Conservation (phyloP, 2,329 filamentous ascomycete species). For the Metarhizium album region DNA sequence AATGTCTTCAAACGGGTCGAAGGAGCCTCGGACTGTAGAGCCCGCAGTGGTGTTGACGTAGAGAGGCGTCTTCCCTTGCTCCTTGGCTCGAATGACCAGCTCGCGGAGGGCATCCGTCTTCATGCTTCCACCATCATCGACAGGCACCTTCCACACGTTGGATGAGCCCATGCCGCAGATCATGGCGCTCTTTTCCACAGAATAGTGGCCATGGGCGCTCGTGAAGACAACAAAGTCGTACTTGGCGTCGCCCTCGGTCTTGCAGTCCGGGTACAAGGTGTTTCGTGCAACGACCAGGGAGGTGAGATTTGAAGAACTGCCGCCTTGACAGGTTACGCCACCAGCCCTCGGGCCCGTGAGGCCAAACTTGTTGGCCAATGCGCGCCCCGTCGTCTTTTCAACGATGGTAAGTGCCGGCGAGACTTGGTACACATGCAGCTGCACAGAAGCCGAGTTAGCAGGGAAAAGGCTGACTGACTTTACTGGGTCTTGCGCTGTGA, state of each 20-base stretch:
- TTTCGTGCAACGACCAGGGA: constrained; percentile 84
- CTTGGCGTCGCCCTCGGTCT: constrained; percentile 55
- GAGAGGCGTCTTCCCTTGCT: constrained; percentile 67
- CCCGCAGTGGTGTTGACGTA: constrained; percentile 95
- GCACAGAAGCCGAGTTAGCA: not conserved
- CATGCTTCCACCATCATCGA: constrained; percentile 67
- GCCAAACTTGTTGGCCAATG: constrained; percentile 67
- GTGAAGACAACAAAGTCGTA: constrained; percentile 76
- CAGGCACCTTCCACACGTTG: constrained; percentile 62
- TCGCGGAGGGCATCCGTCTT: constrained; percentile 51
- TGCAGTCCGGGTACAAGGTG: constrained; percentile 69
- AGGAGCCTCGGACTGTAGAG: constrained; percentile 85
- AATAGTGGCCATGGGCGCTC: constrained; percentile 84
- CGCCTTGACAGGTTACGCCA: constrained; percentile 71
- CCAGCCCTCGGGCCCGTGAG: constrained; percentile 59
- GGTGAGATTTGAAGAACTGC: constrained; percentile 73
- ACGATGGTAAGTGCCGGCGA: constrained; percentile 80
- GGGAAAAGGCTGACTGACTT: not conserved
- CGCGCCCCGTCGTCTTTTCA: constrained; percentile 69
- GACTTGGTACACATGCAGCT: constrained; percentile 86
- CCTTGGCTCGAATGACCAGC: constrained; percentile 49
- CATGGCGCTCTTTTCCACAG: constrained; percentile 87
- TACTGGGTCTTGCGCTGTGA: no score
- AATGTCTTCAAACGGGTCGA: constrained; percentile 66
- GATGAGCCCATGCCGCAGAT: constrained; percentile 72